Percentiles rank a stretch among this genome's conserved stretches.
phyloP scores from a whole-genome alignment of 176 grass and related monocot genomes.

The Carex cristatella region DNA sequence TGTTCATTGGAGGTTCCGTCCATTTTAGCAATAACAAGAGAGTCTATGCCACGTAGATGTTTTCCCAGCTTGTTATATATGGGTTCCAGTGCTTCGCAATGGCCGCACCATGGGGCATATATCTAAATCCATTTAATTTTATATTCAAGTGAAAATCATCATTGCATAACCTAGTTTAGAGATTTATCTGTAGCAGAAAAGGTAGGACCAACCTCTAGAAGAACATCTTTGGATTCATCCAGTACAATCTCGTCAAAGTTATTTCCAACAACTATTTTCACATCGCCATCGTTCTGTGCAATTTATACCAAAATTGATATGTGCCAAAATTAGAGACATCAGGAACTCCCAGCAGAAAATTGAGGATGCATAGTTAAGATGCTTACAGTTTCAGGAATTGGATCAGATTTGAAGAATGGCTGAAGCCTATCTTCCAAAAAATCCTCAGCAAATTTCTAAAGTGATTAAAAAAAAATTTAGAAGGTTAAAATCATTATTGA shows the following conservation, averaged over 20 bases:
- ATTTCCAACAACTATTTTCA: slow-evolving; percentile 92
- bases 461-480: background rate
- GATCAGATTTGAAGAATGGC: slow-evolving; percentile 82
- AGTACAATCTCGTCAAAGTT: slow-evolving; percentile 83
- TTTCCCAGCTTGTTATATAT: slow-evolving; percentile 80
- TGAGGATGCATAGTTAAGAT: slow-evolving; percentile 4
- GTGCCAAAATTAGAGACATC: background rate
- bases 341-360: slow-evolving; percentile 2
- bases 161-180: slow-evolving; percentile 8
- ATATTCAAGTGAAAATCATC: background rate
- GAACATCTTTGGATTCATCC: slow-evolving; percentile 94
- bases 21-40: slow-evolving; percentile 96
- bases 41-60: slow-evolving; percentile 60
- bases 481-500: background rate
- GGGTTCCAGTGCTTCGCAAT: slow-evolving; percentile 84
- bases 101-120: slow-evolving; percentile 96
- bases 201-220: slow-evolving; percentile 61
- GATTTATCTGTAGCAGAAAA: background rate
- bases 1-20: slow-evolving; percentile 88
- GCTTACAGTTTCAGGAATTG: slow-evolving; percentile 71
- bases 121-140: slow-evolving; percentile 41
- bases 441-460: slow-evolving; percentile 50
- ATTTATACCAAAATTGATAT: slow-evolving; percentile 19
- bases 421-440: slow-evolving; percentile 79
- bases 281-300: slow-evolving; percentile 71